phyloP scores from a whole-genome alignment of 2,329 filamentous ascomycete species.

The Elsinoe fawcettii region DNA sequence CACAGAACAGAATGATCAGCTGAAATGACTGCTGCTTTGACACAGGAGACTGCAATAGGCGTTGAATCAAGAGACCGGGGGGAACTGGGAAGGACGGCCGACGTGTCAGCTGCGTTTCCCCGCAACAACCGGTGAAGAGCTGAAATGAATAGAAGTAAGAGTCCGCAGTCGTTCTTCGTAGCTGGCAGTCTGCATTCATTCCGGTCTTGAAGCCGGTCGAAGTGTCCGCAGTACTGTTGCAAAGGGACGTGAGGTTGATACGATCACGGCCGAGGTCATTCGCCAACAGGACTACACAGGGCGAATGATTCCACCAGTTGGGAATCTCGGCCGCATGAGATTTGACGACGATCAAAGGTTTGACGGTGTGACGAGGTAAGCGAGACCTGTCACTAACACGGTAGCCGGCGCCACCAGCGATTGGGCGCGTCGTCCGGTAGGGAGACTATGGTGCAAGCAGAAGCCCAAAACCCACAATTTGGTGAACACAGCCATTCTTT shows the following conservation, averaged over 20 bases:
- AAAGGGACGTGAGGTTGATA: neutral
- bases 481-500: neutral
- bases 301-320: neutral
- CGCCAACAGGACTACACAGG: neutral
- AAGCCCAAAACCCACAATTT: neutral
- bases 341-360: neutral
- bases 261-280: neutral
- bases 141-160: neutral
- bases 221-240: neutral
- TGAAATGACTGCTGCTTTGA: neutral
- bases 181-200: neutral
- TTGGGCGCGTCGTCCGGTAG: neutral
- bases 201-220: neutral
- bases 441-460: neutral
- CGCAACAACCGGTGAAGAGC: constrained; percentile 13
- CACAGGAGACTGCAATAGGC: neutral
- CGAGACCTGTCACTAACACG: neutral
- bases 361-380: constrained; percentile 7
- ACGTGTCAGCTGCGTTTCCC: constrained; percentile 4
- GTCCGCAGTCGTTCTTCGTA: neutral
- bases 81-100: constrained; percentile 1
- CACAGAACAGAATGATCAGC: neutral
- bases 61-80: neutral
- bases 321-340: neutral
- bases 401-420: neutral